Conservation (phyloP, 495 filamentous ascomycete species). For the Penicillium coffeae region DNA sequence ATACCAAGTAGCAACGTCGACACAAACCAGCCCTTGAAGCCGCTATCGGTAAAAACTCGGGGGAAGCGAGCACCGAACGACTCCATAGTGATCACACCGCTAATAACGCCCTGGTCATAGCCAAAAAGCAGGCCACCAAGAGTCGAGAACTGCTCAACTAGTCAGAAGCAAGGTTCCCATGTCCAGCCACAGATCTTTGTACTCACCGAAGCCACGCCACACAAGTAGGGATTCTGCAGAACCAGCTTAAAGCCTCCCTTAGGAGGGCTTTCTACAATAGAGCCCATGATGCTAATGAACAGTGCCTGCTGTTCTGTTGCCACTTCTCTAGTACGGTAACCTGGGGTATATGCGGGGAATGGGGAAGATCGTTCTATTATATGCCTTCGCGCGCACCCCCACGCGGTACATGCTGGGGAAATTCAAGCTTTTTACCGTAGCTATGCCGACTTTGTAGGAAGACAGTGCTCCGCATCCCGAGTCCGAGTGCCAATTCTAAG, state of each 20-base stretch:
- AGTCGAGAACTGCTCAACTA: conserved; percentile 31
- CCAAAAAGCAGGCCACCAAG: conserved; percentile 59
- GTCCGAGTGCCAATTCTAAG: not conserved
- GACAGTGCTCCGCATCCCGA: conserved; percentile 17
- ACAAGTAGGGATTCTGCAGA: conserved; percentile 37
- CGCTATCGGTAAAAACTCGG: conserved; percentile 55
- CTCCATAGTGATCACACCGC: conserved; percentile 43
- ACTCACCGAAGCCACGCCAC: conserved; percentile 40
- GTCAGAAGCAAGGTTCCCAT: not conserved
- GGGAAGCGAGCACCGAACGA: conserved; percentile 55
- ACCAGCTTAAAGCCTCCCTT: conserved; percentile 32
- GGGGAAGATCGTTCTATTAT: conserved; percentile 2
- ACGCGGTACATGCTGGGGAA: not conserved
- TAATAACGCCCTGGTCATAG: conserved; percentile 39
- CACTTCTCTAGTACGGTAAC: too few species aligned
- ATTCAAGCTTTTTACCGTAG: not conserved
- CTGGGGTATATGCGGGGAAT: too few species aligned
- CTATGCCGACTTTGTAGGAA: conserved; percentile 9
- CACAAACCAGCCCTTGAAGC: conserved; percentile 73
- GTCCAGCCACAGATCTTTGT: not conserved
- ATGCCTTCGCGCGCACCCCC: not conserved
- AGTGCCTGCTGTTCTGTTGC: too few species aligned
- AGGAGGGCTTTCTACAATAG: conserved; percentile 10
- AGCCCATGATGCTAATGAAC: conserved; percentile 15
- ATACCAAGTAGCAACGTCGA: conserved; percentile 73